Conservation (phyloP, 2,329 filamentous ascomycete species). For the Cladophialophora carrionii region DNA sequence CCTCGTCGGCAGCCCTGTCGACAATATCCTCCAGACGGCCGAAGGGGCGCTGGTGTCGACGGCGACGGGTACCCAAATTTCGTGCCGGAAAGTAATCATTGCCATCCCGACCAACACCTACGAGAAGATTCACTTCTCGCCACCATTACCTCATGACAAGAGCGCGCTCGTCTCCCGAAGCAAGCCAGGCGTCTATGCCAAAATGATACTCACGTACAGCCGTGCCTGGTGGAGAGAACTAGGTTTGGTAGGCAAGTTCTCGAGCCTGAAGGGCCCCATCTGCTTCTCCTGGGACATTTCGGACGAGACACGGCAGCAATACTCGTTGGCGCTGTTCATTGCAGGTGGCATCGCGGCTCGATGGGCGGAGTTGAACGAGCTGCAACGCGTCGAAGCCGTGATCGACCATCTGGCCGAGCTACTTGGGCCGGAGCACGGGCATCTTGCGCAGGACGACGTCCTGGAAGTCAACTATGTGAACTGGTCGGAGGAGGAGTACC, state of each 20-base stretch:
- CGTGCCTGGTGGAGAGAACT: constrained; percentile 45
- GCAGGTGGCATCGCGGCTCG: constrained; percentile 43
- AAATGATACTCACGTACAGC: constrained; percentile 49
- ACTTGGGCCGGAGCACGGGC: constrained; percentile 20
- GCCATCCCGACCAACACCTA: constrained; percentile 57
- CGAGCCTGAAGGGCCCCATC: constrained; percentile 47
- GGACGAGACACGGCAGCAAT: constrained; percentile 36
- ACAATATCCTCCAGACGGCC: constrained; percentile 40
- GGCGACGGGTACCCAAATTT: constrained; percentile 38
- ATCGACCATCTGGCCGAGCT: constrained; percentile 29
- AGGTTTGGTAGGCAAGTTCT: constrained; percentile 48
- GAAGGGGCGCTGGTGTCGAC: constrained; percentile 41
- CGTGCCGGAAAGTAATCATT: constrained; percentile 51
- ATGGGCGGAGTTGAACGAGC: constrained; percentile 39
- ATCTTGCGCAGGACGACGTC: constrained; percentile 37
- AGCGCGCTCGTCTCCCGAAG: constrained; percentile 40
- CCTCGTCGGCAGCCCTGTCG: constrained; percentile 23
- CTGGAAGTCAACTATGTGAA: constrained; percentile 44
- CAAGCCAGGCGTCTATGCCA: constrained; percentile 45
- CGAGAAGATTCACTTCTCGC: constrained; percentile 52
- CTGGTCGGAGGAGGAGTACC: constrained; percentile 46
- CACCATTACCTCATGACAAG: constrained; percentile 44
- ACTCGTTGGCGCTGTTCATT: constrained; percentile 49
- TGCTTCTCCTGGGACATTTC: constrained; percentile 53
- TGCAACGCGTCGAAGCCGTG: constrained; percentile 20